These are phyloP conservation scores for Rubia tinctorum DNA, from an alignment of 305 asterid genomes.

Conservation along the genomic window DNA sequence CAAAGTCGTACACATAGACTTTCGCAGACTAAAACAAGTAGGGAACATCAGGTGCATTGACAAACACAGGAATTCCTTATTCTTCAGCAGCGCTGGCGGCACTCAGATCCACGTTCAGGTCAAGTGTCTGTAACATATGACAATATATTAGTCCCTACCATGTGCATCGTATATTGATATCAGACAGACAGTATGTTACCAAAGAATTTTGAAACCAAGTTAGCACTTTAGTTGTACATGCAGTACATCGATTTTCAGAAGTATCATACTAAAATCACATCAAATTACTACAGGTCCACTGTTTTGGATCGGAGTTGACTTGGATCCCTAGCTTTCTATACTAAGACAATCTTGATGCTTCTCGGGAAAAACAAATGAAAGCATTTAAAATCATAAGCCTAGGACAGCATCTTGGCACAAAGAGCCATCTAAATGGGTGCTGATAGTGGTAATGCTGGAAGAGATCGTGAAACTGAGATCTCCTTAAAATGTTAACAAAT, in stretches of 20 bases:
- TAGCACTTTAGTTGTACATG: neutral
- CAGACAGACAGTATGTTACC: neutral
- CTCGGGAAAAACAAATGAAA: neutral
- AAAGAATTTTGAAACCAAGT: neutral
- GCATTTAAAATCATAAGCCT: neutral
- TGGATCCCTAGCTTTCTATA: neutral
- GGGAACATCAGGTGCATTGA: conserved; percentile 5
- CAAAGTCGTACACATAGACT: conserved; percentile 11
- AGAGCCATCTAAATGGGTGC: neutral
- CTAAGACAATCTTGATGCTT: neutral
- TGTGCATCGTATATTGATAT: neutral
- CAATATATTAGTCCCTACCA: conserved; percentile 5
- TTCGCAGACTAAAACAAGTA: conserved; percentile 10
- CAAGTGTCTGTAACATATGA: conserved; percentile 53
- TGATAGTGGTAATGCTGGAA: neutral
- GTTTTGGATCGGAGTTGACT: neutral
- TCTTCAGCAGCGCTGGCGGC: conserved; percentile 99
- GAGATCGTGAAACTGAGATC: neutral
- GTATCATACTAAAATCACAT: neutral
- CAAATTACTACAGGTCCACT: neutral
- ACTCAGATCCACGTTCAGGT: conserved; percentile 85
- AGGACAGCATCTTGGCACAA: neutral
- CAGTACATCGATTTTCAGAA: neutral
- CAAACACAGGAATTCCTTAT: conserved; percentile 31
- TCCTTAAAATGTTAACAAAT: neutral